These are phyloP conservation scores for Cutaneotrichosporon sp. DNA, from an alignment of 1,284 basidiomycete genomes.

Conservation along the genomic window DNA sequence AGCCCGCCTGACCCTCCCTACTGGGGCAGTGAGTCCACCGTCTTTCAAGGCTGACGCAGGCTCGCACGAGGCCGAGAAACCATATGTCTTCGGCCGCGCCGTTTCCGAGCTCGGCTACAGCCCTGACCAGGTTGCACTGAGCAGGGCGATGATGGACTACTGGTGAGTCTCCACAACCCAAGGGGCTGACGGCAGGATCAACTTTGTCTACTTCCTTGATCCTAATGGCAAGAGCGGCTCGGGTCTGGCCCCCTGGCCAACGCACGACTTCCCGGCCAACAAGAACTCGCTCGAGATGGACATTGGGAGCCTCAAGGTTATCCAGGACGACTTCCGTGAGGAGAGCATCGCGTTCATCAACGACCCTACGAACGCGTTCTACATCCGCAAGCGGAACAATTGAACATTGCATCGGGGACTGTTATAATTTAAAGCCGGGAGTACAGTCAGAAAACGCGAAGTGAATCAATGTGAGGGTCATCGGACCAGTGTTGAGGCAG, in stretches of 20 bases:
- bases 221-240: constrained; percentile 29
- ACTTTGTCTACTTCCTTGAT: constrained; percentile 45
- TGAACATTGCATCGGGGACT: not conserved
- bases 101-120: constrained; percentile 26
- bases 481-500: too few relatives aligned
- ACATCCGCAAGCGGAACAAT: not conserved
- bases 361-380: constrained; percentile 11
- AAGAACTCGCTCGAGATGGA: constrained; percentile 38
- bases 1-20: constrained; percentile 21
- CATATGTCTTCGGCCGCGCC: constrained; percentile 33
- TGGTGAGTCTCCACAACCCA: constrained; percentile 35
- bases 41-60: constrained; percentile 6
- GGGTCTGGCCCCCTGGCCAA: constrained; percentile 33
- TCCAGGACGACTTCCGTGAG: constrained; percentile 44
- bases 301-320: constrained; percentile 33
- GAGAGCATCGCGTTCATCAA: constrained; percentile 42
- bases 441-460: not conserved
- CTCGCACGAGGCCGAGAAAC: constrained; percentile 36
- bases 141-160: constrained; percentile 32
- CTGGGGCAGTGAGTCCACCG: constrained; percentile 20
- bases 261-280: constrained; percentile 26
- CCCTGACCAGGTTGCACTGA: constrained; percentile 1
- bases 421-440: not conserved
- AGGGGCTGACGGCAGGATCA: constrained; percentile 29
- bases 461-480: too few relatives aligned